Evolutionary conservation across 225 moss, liverwort and hornwort genomes (phyloP).

Genomic region (Sphagnum tenellum): DNA sequence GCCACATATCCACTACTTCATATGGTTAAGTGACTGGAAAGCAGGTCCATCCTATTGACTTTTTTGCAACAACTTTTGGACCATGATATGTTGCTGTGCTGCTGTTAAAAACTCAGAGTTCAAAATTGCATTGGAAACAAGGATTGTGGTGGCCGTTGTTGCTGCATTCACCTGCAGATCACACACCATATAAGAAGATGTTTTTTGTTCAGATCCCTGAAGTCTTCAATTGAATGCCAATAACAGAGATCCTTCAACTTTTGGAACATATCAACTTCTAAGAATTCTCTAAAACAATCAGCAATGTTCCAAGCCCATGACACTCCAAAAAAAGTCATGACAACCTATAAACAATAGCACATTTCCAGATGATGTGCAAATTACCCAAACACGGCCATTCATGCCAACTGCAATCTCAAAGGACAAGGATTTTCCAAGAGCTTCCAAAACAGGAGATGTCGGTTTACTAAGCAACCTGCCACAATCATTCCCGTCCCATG

Average conservation of each 20-base stretch:
- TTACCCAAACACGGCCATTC: constrained; percentile 94
- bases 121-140: constrained; percentile 76
- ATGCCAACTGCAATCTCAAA: constrained; percentile 91
- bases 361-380: neutral
- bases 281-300: neutral
- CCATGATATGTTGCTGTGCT: constrained; percentile 64
- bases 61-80: constrained; percentile 26
- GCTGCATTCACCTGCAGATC: constrained; percentile 57
- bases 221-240: neutral
- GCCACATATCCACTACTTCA: no score
- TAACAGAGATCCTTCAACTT: neutral
- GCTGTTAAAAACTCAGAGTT: constrained; percentile 62
- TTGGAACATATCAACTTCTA: neutral
- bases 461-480: constrained; percentile 69
- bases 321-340: neutral
- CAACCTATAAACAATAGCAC: neutral
- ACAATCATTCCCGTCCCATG: neutral
- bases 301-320: no score
- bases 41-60: no score
- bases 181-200: neutral
- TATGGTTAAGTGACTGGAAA: no score
- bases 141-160: constrained; percentile 48
- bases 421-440: constrained; percentile 58
- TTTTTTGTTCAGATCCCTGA: no score
- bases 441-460: constrained; percentile 67